Conservation (phyloP, 192 early-diverging fungal species). For the Coemansia sp. region DNA sequence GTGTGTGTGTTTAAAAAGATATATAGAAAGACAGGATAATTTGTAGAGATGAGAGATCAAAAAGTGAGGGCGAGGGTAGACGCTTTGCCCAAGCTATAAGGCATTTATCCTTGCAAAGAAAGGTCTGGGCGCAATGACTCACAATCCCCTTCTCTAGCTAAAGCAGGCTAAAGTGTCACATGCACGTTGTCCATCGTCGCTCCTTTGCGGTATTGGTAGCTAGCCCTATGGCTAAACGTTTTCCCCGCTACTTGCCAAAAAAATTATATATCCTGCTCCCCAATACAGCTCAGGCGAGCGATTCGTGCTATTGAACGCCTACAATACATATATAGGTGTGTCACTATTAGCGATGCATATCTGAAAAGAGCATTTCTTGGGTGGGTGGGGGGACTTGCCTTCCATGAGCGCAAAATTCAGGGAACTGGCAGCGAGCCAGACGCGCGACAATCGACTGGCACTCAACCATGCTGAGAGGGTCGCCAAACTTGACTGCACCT, state of each 20-base stretch:
- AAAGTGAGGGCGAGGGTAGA: not conserved
- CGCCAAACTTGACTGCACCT: constrained; percentile 52
- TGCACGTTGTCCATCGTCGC: not conserved
- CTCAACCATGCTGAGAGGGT: constrained; percentile 23
- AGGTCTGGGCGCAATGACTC: not conserved
- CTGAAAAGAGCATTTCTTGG: not conserved
- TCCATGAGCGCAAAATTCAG: constrained; percentile 52
- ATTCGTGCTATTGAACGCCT: constrained; percentile 31
- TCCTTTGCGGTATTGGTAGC: not conserved
- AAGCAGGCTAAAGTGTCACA: not conserved
- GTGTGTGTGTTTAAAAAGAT: not conserved
- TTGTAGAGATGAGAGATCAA: constrained; percentile 5
- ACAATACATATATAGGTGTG: not conserved
- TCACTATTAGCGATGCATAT: not conserved
- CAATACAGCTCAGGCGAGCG: constrained; percentile 15
- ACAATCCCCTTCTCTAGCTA: not conserved
- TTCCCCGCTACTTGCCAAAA: not conserved
- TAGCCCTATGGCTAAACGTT: constrained; percentile 7
- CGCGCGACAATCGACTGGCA: constrained; percentile 30
- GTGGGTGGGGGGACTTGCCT: constrained; percentile 21
- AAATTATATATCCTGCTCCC: not conserved
- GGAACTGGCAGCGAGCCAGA: constrained; percentile 40
- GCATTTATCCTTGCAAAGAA: not conserved
- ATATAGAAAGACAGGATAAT: not conserved
- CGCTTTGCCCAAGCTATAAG: too few species aligned